A percentile compares a stretch with the other conserved stretches of the same genome.
These are phyloP conservation scores for Russula abietina DNA, from an alignment of 768 basidiomycete genomes.

Conservation along the genomic window DNA sequence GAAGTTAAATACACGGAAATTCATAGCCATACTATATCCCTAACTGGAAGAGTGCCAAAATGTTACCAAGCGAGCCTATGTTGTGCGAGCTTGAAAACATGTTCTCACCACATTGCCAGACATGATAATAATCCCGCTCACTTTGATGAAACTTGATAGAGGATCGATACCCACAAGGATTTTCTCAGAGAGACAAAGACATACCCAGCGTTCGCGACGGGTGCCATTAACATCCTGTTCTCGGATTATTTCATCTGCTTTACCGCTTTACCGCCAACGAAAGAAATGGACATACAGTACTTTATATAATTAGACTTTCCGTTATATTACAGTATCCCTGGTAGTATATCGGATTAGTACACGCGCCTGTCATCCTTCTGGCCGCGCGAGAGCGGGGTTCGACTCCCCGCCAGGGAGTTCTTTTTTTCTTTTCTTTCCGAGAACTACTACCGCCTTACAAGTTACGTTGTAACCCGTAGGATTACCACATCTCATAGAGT, in stretches of 20 bases:
- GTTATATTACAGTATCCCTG: background rate
- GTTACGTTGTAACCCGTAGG: too few species aligned
- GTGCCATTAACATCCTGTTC: background rate
- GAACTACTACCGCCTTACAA: background rate
- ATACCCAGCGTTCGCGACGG: background rate
- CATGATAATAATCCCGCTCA: too few species aligned
- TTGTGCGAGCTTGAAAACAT: too few species aligned
- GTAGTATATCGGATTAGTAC: slow-evolving; percentile 26
- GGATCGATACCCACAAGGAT: too few species aligned
- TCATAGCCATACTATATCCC: too few species aligned
- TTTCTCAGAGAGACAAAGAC: background rate
- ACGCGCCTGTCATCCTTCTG: slow-evolving; percentile 20
- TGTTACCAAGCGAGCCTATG: too few species aligned
- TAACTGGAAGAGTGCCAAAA: too few species aligned
- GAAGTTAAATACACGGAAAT: too few species aligned
- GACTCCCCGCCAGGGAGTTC: slow-evolving; percentile 40
- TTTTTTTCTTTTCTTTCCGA: background rate
- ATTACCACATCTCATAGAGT: background rate
- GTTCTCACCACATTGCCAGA: too few species aligned
- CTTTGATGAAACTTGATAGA: too few species aligned
- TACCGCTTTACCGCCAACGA: too few species aligned
- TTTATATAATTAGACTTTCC: background rate
- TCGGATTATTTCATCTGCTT: background rate
- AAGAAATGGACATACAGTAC: too few species aligned
- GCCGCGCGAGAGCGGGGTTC: slow-evolving; percentile 43